Percentiles rank a stretch among this genome's conserved stretches.
These are phyloP conservation scores for Amaranthus hypochondriacus DNA, from an alignment of 148 eudicot genomes.

Conservation along the genomic window DNA sequence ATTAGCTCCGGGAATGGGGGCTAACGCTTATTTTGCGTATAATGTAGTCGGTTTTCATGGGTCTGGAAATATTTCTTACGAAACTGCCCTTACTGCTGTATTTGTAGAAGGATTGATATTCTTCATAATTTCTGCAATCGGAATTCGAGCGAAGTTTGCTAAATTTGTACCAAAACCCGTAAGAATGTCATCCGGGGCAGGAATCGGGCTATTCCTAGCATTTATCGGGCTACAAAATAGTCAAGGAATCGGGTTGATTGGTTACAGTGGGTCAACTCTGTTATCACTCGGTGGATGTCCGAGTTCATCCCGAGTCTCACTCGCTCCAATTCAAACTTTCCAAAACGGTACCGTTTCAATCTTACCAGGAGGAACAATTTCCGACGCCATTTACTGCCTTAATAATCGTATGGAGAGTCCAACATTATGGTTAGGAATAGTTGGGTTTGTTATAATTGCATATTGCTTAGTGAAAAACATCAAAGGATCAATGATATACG, in stretches of 20 bases:
- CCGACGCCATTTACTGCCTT: slow-evolving; percentile 56
- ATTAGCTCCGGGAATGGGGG: slow-evolving; percentile 92
- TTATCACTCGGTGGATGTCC: slow-evolving; percentile 83
- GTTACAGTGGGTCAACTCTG: slow-evolving; percentile 63
- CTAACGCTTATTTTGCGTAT: slow-evolving; percentile 89
- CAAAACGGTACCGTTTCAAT: slow-evolving; percentile 55
- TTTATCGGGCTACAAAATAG: slow-evolving; percentile 83
- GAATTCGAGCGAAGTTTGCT: slow-evolving; percentile 65
- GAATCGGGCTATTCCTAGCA: slow-evolving; percentile 81
- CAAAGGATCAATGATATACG: slow-evolving; percentile 95
- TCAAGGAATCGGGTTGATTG: slow-evolving; percentile 69
- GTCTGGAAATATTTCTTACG: slow-evolving; percentile 65
- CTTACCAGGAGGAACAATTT: slow-evolving; percentile 51
- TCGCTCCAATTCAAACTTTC: slow-evolving; percentile 50
- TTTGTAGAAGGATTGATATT: slow-evolving; percentile 75
- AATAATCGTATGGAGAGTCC: slow-evolving; percentile 71
- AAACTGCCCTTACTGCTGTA: slow-evolving; percentile 66
- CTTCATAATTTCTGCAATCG: slow-evolving; percentile 62
- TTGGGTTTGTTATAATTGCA: slow-evolving; percentile 74
- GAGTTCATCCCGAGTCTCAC: slow-evolving; percentile 41
- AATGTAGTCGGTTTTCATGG: slow-evolving; percentile 90
- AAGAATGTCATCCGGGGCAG: slow-evolving; percentile 74
- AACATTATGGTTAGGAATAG: slow-evolving; percentile 77
- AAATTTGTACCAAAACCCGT: slow-evolving; percentile 79
- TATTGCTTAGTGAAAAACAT: slow-evolving; percentile 63